Evolutionary conservation across 176 grass and related monocot species (phyloP).

Genomic region (Aegilops speltoides): DNA sequence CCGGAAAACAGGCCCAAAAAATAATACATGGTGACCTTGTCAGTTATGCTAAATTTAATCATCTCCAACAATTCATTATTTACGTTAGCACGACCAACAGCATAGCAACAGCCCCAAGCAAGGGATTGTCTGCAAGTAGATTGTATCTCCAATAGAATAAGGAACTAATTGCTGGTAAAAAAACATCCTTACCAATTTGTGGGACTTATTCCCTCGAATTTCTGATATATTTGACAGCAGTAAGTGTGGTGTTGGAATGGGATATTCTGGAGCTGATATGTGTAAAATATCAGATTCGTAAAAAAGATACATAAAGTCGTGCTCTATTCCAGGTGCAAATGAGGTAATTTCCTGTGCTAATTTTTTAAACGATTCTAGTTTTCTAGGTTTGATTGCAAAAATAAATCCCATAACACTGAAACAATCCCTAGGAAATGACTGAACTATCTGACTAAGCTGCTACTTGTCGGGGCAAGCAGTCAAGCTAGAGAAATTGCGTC

Average conservation of each 20-base stretch:
- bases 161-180: neutral
- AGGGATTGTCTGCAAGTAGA: neutral
- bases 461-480: neutral
- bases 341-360: neutral
- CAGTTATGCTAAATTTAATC: neutral
- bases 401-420: neutral
- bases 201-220: neutral
- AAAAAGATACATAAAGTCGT: neutral
- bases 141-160: neutral
- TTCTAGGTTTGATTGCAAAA: neutral
- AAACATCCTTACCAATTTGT: neutral
- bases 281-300: neutral
- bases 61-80: neutral
- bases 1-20: neutral
- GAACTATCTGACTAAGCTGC: neutral
- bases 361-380: neutral
- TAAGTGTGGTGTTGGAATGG: neutral
- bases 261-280: neutral
- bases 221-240: neutral
- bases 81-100: neutral
- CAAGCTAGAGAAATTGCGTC: neutral
- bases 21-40: neutral
- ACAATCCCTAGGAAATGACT: conserved; percentile 5
- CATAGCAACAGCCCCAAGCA: neutral
- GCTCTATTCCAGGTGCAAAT: neutral